Evolutionary conservation across 352 stramenopile genomes (phyloP), one percentile per base, ranked within the genome.

Genomic region (Thraustochytrium sp.): DNA sequence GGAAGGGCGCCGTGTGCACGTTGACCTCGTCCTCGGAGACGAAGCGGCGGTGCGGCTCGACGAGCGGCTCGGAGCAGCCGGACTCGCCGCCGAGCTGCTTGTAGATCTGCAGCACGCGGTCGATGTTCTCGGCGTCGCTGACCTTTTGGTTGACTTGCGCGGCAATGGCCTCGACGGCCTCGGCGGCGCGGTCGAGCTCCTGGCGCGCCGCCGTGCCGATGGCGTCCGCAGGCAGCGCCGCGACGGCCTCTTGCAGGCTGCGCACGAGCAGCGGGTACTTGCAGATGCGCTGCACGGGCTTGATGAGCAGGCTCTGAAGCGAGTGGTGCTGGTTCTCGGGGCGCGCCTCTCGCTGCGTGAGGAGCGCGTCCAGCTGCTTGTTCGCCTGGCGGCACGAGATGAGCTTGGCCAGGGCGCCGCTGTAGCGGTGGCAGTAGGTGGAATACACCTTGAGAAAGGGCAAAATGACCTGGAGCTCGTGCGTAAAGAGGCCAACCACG

Each of bases 221-320:
- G 26, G 40, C 26, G 21, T 37, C 56, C 5, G 23, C 36, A 0
- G 37, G 16, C 26, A 84, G 16, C n/a, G 83, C 18, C 5, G 13
- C 37, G 11, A 85, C 77, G n/a, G 74, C 56, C 38, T 82, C 74
- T 9, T 54, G 74, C 53, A 82, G 26, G 21, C 34, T 76, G 40
- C 56, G 56, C n/a, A 84, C 26, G 3, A 86, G 82, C 76, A 86
- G 46, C 8, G 82, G 82, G 34, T 86, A 86, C 55, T 86, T 86
- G 59, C 82, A 86, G 48, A 86, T 86, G 40, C 82, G 74, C 51
- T 86, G 82, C 26, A 86, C 82, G 4, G 82, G 82, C 65, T 86
- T 86, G 77, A 86, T 86, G 62, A 86, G 82, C 16, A 86, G 54
- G n/a, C 29, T 53, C 29, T 85, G 56, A 36, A 86, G 53, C 16